Conservation (phyloP, 805 yeast genomes). For the Lachancea kluyveri region DNA sequence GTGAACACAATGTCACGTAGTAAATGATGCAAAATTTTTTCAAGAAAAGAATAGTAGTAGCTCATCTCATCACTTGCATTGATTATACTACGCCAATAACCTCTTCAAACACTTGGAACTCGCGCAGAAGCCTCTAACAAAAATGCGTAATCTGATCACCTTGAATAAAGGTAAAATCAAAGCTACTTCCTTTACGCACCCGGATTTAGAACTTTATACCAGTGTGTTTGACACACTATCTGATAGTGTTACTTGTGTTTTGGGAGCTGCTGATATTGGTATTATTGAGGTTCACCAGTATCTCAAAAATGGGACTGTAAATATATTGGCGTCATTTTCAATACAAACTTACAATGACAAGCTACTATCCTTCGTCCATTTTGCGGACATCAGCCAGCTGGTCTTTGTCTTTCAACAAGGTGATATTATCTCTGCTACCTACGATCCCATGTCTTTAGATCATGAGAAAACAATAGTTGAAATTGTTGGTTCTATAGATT, state of each 20-base stretch:
- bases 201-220: conserved; percentile 18
- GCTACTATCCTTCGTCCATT: conserved; percentile 55
- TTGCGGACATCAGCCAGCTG: conserved; percentile 60
- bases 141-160: conserved; percentile 30
- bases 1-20: too few species aligned
- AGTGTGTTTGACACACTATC: conserved; percentile 63
- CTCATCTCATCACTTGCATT: too few species aligned
- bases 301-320: conserved; percentile 53
- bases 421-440: conserved; percentile 62
- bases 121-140: background rate
- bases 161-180: conserved; percentile 28
- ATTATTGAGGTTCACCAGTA: conserved; percentile 72
- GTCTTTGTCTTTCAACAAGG: conserved; percentile 69
- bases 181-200: conserved; percentile 16
- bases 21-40: conserved; percentile 8
- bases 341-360: conserved; percentile 34
- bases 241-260: conserved; percentile 63
- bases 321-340: conserved; percentile 57
- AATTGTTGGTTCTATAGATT: conserved; percentile 80
- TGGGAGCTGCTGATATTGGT: conserved; percentile 50
- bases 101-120: too few species aligned
- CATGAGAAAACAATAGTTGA: conserved; percentile 52
- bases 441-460: conserved; percentile 41
- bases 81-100: too few species aligned
- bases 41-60: too few species aligned